Evolutionary conservation across 2,329 filamentous ascomycete species (phyloP).

Genomic region (Colletotrichum tamarilloi): DNA sequence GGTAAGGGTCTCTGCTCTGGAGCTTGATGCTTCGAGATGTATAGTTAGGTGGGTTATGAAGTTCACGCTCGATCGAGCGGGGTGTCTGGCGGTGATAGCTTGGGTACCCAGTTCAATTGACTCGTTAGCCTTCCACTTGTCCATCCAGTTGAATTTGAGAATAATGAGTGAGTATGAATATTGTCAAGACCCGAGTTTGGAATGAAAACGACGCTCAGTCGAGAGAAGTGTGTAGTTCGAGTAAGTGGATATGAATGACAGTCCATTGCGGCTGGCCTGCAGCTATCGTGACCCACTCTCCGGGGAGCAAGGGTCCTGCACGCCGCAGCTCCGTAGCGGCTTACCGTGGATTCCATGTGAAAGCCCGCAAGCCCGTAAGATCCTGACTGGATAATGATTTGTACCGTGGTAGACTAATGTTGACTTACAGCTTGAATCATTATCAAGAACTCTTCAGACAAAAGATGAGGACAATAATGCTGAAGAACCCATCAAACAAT

Average conservation of each 20-base stretch:
- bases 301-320: slow-evolving; percentile 3
- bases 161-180: neutral
- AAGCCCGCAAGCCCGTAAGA: neutral
- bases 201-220: too few species aligned
- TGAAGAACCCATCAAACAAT: neutral
- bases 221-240: neutral
- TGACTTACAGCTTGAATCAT: too few species aligned
- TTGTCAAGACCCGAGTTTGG: too few species aligned
- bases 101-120: slow-evolving; percentile 16
- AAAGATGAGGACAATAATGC: neutral
- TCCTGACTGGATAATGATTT: neutral
- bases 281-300: slow-evolving; percentile 26
- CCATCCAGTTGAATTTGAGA: neutral
- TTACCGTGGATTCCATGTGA: neutral
- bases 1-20: slow-evolving; percentile 36
- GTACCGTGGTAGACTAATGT: too few species aligned
- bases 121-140: neutral
- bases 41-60: neutral
- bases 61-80: neutral
- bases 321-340: neutral
- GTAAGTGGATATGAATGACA: neutral
- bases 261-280: slow-evolving; percentile 2
- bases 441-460: too few species aligned
- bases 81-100: slow-evolving; percentile 18
- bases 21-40: slow-evolving; percentile 16